phyloP scores from a whole-genome alignment of 306 rosid species.

The Sophora flavescens region DNA sequence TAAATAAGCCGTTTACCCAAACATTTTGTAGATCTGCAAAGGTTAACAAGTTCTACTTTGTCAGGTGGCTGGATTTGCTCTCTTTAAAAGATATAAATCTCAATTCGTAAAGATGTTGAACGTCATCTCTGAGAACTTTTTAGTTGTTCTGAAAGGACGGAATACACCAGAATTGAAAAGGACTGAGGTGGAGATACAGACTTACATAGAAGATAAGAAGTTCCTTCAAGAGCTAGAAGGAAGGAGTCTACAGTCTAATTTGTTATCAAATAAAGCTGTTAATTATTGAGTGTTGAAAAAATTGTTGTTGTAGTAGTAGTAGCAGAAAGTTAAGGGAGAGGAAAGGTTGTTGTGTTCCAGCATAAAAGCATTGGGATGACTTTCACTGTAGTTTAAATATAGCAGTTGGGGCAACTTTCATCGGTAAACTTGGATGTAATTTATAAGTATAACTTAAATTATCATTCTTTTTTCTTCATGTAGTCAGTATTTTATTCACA shows the following conservation, averaged over 20 bases:
- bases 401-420: background rate
- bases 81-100: constrained; percentile 72
- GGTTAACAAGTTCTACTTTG: constrained; percentile 29
- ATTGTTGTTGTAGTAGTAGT: background rate
- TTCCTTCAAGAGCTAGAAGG: constrained; percentile 58
- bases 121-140: constrained; percentile 57
- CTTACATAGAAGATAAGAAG: constrained; percentile 68
- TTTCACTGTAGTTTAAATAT: background rate
- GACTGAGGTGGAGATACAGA: constrained; percentile 54
- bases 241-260: constrained; percentile 54
- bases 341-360: background rate
- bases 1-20: too few relatives aligned
- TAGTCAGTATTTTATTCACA: too few relatives aligned
- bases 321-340: background rate
- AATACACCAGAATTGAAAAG: constrained; percentile 47
- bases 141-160: constrained; percentile 60
- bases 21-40: background rate
- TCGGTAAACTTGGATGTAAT: background rate
- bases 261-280: constrained; percentile 51
- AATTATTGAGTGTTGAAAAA: background rate
- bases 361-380: background rate
- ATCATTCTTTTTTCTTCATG: background rate
- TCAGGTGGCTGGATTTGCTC: constrained; percentile 79
- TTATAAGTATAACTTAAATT: background rate
- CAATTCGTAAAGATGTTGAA: constrained; percentile 75